Evolutionary conservation across 345 rosid genomes (phyloP), one percentile per base, ranked within the genome.

Genomic region (Eucalyptus brandiana): DNA sequence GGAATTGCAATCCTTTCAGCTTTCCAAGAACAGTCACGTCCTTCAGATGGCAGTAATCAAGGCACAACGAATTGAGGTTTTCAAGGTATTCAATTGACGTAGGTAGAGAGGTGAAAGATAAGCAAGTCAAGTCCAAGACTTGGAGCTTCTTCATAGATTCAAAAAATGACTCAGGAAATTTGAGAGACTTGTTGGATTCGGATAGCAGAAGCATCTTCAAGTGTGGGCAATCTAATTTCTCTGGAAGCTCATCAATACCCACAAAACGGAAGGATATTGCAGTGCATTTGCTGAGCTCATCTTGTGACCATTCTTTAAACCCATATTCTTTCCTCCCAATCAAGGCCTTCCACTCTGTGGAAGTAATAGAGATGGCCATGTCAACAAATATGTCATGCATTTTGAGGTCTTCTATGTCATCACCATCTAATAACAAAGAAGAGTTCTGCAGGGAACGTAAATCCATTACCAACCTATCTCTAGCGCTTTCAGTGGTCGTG

Each of bases 391-490:
- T 6, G 28, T 54, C 60, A 54, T 54, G 60, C 60, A 54, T 54
- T 7, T 2, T 54, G 2, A 54, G 1, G 0, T 0, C 1, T 21
- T 54, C 5, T 0, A 2, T 2, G 26, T 54, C 26, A 23, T 54
- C 60, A 54, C 60, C 0, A 1, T 2, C 60, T 9, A 54, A 1
- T 1, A 54, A 54, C 60, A 54, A 54, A 54, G 60, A 54, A 54
- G 12, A 54, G 60, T 54, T 0, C 0, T 0, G 28, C 1, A 65
- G 0, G 72, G 0, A 0, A 6, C 0, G 19, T 2, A 65, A 1
- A 65, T 65, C 72, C 37, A 4, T 0, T 0, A 14, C 0, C 19
- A 65, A 65, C 72, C 18, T 15, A 30, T 65, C 72, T 15, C 34
- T 14, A 4, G 72, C 37, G 0, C 0, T 0, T 14, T n/a, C 19